Percentiles rank a stretch among this genome's conserved stretches.
Conservation (phyloP, 148 eudicot species). For the Amaranthus cruentus region DNA sequence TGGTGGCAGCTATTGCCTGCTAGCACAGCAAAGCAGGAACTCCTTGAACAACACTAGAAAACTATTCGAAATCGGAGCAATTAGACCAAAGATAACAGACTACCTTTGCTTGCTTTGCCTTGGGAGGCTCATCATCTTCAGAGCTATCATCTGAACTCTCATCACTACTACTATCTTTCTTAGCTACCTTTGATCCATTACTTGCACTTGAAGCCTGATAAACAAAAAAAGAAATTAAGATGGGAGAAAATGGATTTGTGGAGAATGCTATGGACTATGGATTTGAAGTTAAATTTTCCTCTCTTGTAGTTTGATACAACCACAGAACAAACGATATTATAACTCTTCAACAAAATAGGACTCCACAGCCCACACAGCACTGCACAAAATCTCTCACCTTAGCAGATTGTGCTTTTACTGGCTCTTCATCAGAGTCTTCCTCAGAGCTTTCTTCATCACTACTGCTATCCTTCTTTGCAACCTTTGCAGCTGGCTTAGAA, state of each 20-base stretch:
- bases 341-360: neutral
- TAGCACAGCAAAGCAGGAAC: neutral
- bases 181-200: slow-evolving; percentile 7
- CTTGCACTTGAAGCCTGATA: slow-evolving; percentile 1
- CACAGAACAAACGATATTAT: neutral
- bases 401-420: neutral
- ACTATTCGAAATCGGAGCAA: neutral
- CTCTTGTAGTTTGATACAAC: neutral
- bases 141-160: slow-evolving; percentile 18
- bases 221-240: neutral
- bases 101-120: slow-evolving; percentile 5
- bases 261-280: too few species aligned
- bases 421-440: slow-evolving; percentile 20
- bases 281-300: too few species aligned
- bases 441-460: neutral
- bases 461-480: too few species aligned
- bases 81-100: neutral
- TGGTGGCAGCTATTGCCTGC: slow-evolving; percentile 23
- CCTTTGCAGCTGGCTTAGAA: too few species aligned
- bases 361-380: too few species aligned
- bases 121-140: slow-evolving; percentile 21
- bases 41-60: neutral
- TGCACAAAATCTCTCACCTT: slow-evolving; percentile 4
- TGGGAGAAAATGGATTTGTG: neutral
- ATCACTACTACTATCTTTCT: slow-evolving; percentile 9